Base-by-base conservation (phyloP, 129 eudicot genomes). In the Pulicaria dysenterica region DNA sequence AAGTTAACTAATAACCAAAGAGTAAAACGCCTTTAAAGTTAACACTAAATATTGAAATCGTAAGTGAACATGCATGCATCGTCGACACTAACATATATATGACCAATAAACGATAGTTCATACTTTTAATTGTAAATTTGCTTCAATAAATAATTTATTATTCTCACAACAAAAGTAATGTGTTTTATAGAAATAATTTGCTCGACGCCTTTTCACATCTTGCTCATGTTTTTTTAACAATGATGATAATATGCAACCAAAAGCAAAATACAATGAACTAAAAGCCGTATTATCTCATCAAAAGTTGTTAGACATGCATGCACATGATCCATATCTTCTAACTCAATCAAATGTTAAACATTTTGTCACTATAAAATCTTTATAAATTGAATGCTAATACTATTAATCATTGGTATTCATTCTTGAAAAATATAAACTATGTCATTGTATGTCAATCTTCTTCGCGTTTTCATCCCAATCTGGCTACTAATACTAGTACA, bases 401-500 rank as follows among this genome's bases (percentile, higher is more conserved):
- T 48, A 31, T 6, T 10, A 50, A 43, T 48, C 49, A 14, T 39
- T 14, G 12, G 39, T 14, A 4, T 63, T 63, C 10, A 7, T 68
- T 77, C 39, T 17, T 39, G 17, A 68, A 36, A 37, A 5, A 16
- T 15, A 2, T 16, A 36, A n/a, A 44, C 58, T 34, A 77, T 77
- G 76, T 36, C 49, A 9, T 9, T 11, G 9, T 40, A 64, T 59
- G 11, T 12, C 13, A 56, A 42, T 74, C 71, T 49, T 81, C 6
- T 58, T 57, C 44, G 70, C 8, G 36, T 77, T 44, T 17, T 78
- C 71, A 6, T 48, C 58, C 31, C 78, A 69, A n/a, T 83, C 3
- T 71, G 61, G 16, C 73, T 83, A 8, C 55, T 70, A 61, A 5
- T 70, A 40, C 54, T 59, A 4, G 73, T 78, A 11, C 56, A 81